Evolutionary conservation across 495 filamentous ascomycete genomes (phyloP), one percentile per base, ranked within the genome.

Genomic region (Penicillium soppii): DNA sequence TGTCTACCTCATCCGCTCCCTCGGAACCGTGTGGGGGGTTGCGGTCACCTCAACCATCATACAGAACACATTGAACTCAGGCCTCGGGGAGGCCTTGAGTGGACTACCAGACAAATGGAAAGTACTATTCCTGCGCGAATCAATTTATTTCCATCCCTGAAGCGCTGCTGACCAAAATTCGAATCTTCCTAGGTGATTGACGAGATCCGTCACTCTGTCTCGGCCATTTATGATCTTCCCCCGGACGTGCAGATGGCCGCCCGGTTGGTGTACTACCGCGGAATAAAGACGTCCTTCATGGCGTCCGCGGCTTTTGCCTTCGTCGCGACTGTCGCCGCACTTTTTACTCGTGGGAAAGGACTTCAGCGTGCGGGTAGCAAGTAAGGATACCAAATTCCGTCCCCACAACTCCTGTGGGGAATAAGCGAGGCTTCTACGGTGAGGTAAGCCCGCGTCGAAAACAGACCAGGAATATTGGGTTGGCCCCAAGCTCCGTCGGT

Each of bases 81-180:
- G 75, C 64, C 75, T 87, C 43, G 73, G 75, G 6, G 67, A 70
- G 54, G 82, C 75, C 53, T 72, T 87, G 71, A 73, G 71, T 69
- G 80, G 75, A 70, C 72, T 84, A 71, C 78, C 82, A 69, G 74
- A 85, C 57, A 84, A 83, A 80, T 77, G 77, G 76, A 83, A 78
- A 80, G 82, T 86, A 82, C 72, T 61, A 66, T 63, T 68, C 69
- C 56, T 61, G 47, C 64, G 57, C 42, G 23, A 38, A 19, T 43
- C 32, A n/a, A 23, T n/a, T 21, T 9, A 43, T 16, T 15, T 36
- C 15, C 6, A 10, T 19, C 13, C 35, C 5, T 45, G 47, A 46
- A 20, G 5, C 30, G 19, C 30, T 33, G 52, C 57, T 62, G 59
- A 70, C 50, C 56, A 53, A 5, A 1, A 22, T 38, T 63, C 29